These are phyloP conservation scores for Bullera alba DNA, from an alignment of 768 basidiomycete genomes.

Conservation along the genomic window DNA sequence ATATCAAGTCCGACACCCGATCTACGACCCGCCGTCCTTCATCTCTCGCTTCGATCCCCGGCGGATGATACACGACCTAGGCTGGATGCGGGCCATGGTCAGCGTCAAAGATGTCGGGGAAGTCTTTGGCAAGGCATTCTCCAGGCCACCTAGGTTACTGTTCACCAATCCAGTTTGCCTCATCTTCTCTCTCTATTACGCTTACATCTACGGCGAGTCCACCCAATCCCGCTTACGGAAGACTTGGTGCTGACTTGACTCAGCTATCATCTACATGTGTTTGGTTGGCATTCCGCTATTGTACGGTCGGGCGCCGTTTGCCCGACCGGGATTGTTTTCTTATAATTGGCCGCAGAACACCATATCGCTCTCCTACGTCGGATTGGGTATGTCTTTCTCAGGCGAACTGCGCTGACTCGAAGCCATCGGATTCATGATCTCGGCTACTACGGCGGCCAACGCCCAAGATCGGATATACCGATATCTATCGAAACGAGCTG, in stretches of 20 bases:
- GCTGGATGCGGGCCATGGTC: slow-evolving; percentile 40
- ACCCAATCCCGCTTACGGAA: neutral
- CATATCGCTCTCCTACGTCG: slow-evolving; percentile 33
- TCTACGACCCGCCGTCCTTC: slow-evolving; percentile 2
- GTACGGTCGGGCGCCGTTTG: slow-evolving; percentile 33
- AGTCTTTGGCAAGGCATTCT: slow-evolving; percentile 30
- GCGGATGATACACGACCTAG: slow-evolving; percentile 15
- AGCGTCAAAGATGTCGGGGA: slow-evolving; percentile 20
- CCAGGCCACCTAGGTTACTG: slow-evolving; percentile 33
- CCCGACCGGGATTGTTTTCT: slow-evolving; percentile 18
- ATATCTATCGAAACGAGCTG: slow-evolving; percentile 25
- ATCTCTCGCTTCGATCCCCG: slow-evolving; percentile 8
- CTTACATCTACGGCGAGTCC: slow-evolving; percentile 37
- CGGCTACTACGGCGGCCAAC: slow-evolving; percentile 22
- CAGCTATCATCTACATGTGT: slow-evolving; percentile 38
- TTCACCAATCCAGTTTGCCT: slow-evolving; percentile 37
- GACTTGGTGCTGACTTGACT: neutral
- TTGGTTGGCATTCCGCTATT: slow-evolving; percentile 33
- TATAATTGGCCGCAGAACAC: slow-evolving; percentile 30
- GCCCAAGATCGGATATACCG: slow-evolving; percentile 39
- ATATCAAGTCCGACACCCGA: slow-evolving; percentile 19
- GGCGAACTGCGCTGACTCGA: neutral
- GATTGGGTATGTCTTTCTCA: slow-evolving; percentile 24
- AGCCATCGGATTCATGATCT: slow-evolving; percentile 28
- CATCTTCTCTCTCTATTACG: slow-evolving; percentile 35